Conservation (phyloP, 1,284 basidiomycete species). For the Sporisorium exsertum region DNA sequence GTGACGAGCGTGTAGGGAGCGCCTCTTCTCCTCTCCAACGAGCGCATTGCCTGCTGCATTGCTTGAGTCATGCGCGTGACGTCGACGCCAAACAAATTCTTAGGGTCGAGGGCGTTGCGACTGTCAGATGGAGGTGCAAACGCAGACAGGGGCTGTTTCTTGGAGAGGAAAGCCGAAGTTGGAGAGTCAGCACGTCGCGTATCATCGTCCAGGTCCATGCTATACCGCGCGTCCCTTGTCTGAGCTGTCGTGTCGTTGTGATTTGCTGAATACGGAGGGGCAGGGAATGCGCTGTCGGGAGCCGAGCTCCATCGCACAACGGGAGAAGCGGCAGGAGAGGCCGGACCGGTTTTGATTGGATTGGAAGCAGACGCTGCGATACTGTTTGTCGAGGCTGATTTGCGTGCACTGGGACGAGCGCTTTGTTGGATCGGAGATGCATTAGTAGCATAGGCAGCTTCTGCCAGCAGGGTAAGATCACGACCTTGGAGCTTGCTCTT, state of each 20-base stretch:
- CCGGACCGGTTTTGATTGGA: conserved; percentile 1
- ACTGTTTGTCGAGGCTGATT: conserved; percentile 19
- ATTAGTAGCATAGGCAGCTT: conserved; percentile 47
- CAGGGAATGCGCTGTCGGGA: conserved; percentile 30
- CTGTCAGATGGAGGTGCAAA: conserved; percentile 13
- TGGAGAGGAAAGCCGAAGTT: conserved; percentile 21
- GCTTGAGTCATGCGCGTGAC: conserved; percentile 43
- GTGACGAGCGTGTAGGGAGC: conserved; percentile 51
- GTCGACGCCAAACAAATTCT: conserved; percentile 47
- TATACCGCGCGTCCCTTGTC: neutral
- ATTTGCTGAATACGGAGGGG: conserved; percentile 10
- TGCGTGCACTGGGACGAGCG: conserved; percentile 25
- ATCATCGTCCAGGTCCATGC: conserved; percentile 21
- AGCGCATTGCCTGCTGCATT: conserved; percentile 52
- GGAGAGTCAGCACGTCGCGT: conserved; percentile 11
- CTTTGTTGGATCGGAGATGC: conserved; percentile 21
- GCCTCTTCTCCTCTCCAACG: conserved; percentile 36
- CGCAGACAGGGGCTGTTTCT: conserved; percentile 20
- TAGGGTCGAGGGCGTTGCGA: conserved; percentile 33
- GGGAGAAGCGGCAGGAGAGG: conserved; percentile 26
- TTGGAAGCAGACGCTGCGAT: conserved; percentile 5
- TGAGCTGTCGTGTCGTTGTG: neutral
- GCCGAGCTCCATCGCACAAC: conserved; percentile 49
- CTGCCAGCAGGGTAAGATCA: conserved; percentile 45
- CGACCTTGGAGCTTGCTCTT: conserved; percentile 53